Conservation (phyloP, 805 yeast species). For the Nakazawaea molendinolei region DNA sequence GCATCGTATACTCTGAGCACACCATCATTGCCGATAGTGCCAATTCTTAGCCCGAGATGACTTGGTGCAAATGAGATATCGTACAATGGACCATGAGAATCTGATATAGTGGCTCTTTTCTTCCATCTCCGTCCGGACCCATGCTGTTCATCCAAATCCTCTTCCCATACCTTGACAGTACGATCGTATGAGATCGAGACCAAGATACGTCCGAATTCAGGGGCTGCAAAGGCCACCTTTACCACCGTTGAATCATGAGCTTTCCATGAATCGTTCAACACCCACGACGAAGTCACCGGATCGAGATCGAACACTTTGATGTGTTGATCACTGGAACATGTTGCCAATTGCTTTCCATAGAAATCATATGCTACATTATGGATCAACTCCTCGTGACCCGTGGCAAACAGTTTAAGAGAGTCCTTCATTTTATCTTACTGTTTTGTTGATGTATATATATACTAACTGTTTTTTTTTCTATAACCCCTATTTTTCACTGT, state of each 20-base stretch:
- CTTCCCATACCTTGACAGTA: constrained; percentile 88
- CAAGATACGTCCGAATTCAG: constrained; percentile 82
- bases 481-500: too few relatives aligned
- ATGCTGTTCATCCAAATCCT: constrained; percentile 67
- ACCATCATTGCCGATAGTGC: constrained; percentile 88
- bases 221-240: constrained; percentile 86
- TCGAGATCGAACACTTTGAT: constrained; percentile 82
- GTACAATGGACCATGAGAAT: constrained; percentile 82
- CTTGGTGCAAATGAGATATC: constrained; percentile 87
- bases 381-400: constrained; percentile 90
- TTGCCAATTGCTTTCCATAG: constrained; percentile 88
- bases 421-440: constrained; percentile 23
- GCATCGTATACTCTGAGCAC: constrained; percentile 80
- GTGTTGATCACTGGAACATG: constrained; percentile 93
- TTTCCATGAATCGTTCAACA: constrained; percentile 81
- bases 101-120: constrained; percentile 69
- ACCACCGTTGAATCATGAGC: constrained; percentile 91
- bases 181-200: constrained; percentile 90
- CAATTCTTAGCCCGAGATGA: constrained; percentile 74
- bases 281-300: constrained; percentile 66
- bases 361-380: constrained; percentile 90
- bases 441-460: too few relatives aligned
- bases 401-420: constrained; percentile 62
- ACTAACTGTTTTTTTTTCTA: too few relatives aligned
- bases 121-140: constrained; percentile 85